Conservation (phyloP, 768 basidiomycete species). For the Kwoniella sp. region DNA sequence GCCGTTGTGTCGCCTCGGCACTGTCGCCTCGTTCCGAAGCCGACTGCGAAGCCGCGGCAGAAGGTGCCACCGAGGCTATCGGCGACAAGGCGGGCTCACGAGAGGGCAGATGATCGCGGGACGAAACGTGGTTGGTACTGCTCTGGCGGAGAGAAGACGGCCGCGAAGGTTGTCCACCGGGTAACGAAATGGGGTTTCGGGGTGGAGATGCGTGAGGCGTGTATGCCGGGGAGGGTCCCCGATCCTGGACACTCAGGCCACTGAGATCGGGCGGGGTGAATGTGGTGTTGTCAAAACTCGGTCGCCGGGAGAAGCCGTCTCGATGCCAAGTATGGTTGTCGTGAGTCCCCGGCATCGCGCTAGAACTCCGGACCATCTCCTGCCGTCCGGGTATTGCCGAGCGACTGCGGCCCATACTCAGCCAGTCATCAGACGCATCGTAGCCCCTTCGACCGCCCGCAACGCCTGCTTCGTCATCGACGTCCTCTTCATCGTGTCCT, state of each 20-base stretch:
- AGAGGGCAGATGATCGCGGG: slow-evolving; percentile 5
- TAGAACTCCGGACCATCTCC: slow-evolving; percentile 19
- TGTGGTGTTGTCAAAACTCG: slow-evolving; percentile 14
- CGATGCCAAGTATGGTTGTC: slow-evolving; percentile 19
- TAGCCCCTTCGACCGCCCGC: slow-evolving; percentile 18
- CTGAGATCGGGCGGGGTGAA: slow-evolving; percentile 1
- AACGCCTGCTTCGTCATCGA: slow-evolving; percentile 23
- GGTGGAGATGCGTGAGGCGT: slow-evolving; percentile 28
- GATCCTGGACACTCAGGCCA: slow-evolving; percentile 9
- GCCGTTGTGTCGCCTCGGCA: slow-evolving; percentile 20
- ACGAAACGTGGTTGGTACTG: neutral
- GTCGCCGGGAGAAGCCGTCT: slow-evolving; percentile 27
- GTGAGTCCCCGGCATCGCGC: slow-evolving; percentile 34
- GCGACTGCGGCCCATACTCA: slow-evolving; percentile 9
- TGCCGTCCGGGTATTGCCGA: neutral
- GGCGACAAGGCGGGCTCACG: slow-evolving; percentile 29
- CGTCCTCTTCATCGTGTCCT: slow-evolving; percentile 20
- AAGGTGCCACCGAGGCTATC: too few relatives aligned
- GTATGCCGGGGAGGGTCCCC: slow-evolving; percentile 48
- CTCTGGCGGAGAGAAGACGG: slow-evolving; percentile 17
- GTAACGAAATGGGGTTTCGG: neutral
- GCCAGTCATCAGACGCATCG: slow-evolving; percentile 17
- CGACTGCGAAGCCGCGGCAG: slow-evolving; percentile 24
- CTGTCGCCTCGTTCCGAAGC: slow-evolving; percentile 35
- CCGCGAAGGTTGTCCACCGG: slow-evolving; percentile 3